These are phyloP conservation scores for Fusarium palustre DNA, from an alignment of 2,329 filamentous ascomycete genomes.

Conservation along the genomic window DNA sequence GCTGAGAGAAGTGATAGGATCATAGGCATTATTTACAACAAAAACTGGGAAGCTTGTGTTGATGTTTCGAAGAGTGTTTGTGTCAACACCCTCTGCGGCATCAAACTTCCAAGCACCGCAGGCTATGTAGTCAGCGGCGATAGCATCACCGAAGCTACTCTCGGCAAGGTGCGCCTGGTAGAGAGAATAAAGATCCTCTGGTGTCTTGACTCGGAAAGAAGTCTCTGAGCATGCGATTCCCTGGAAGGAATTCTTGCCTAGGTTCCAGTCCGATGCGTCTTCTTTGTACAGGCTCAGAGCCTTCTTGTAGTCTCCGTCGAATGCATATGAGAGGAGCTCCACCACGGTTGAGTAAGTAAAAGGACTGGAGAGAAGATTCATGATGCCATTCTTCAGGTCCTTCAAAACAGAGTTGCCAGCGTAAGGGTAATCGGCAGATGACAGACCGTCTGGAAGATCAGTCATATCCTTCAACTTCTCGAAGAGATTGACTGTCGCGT, in stretches of 20 bases:
- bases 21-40: slow-evolving; percentile 37
- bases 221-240: slow-evolving; percentile 35
- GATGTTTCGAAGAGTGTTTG: slow-evolving; percentile 26
- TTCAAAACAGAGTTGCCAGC: slow-evolving; percentile 25
- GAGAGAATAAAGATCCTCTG: slow-evolving; percentile 26
- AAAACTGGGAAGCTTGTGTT: slow-evolving; percentile 39
- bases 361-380: slow-evolving; percentile 20
- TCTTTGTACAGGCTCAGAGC: slow-evolving; percentile 16
- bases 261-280: slow-evolving; percentile 27
- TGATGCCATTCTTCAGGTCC: slow-evolving; percentile 18
- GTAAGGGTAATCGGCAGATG: slow-evolving; percentile 3
- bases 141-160: slow-evolving; percentile 32
- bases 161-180: slow-evolving; percentile 21
- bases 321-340: slow-evolving; percentile 6
- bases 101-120: slow-evolving; percentile 35
- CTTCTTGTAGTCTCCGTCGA: slow-evolving; percentile 22
- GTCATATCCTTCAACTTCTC: slow-evolving; percentile 16
- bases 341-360: slow-evolving; percentile 12
- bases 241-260: slow-evolving; percentile 13
- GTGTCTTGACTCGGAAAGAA: slow-evolving; percentile 19
- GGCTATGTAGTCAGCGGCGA: not conserved
- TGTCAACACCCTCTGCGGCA: slow-evolving; percentile 29
- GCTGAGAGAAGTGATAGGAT: slow-evolving; percentile 34
- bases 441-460: slow-evolving; percentile 10
- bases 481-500: slow-evolving; percentile 4